phyloP scores from a whole-genome alignment of 1,284 basidiomycete species.

The Uromyces viciae-fabae region DNA sequence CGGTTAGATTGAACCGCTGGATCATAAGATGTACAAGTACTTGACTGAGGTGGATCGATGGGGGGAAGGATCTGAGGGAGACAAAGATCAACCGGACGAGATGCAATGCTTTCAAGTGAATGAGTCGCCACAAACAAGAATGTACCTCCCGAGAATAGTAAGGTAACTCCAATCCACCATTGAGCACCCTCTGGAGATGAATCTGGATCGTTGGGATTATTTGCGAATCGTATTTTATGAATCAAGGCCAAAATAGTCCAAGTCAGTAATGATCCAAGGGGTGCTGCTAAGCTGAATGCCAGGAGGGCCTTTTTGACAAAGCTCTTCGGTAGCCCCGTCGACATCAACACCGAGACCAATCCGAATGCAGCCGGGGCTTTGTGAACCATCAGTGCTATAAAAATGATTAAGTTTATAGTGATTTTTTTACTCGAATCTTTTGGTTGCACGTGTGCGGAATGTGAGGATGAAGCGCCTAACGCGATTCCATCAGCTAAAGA shows the following conservation, averaged over 20 bases:
- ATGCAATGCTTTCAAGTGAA: conserved; percentile 50
- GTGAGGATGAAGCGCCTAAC: conserved; percentile 64
- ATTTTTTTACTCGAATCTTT: conserved; percentile 48
- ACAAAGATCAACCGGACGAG: conserved; percentile 11
- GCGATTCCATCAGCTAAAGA: conserved; percentile 84
- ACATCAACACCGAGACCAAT: conserved; percentile 47
- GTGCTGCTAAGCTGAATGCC: conserved; percentile 76
- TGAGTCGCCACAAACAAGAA: conserved; percentile 87
- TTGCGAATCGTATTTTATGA: background rate
- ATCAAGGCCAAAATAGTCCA: conserved; percentile 65
- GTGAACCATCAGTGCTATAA: conserved; percentile 79
- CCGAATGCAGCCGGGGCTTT: conserved; percentile 59
- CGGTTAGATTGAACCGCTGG: background rate
- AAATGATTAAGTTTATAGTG: conserved; percentile 70
- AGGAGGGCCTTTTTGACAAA: conserved; percentile 71
- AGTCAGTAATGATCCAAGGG: conserved; percentile 66
- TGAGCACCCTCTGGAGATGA: conserved; percentile 25
- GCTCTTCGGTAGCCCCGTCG: conserved; percentile 59
- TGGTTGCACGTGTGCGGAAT: conserved; percentile 27
- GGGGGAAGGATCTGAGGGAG: background rate
- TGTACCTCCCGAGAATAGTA: conserved; percentile 82
- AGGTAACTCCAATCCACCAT: conserved; percentile 68
- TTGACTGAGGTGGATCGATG: background rate
- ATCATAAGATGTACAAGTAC: no score
- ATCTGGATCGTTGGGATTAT: background rate